Conservation (phyloP, 2,329 filamentous ascomycete species). For the Neonectria coccinea region DNA sequence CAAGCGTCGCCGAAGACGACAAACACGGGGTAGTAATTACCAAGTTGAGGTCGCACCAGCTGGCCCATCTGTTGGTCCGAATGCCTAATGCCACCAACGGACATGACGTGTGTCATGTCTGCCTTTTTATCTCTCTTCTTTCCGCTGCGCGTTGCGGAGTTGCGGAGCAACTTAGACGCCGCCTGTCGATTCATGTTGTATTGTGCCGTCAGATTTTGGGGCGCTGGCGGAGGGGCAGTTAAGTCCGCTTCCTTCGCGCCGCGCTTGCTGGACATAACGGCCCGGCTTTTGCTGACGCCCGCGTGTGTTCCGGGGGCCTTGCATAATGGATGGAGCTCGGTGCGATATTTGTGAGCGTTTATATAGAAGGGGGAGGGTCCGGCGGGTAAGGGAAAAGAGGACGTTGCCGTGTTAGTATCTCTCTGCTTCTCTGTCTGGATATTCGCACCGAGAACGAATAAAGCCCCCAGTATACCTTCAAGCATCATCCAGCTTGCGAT, state of each 20-base stretch:
- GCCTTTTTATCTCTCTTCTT: no score
- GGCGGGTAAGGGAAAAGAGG: background rate
- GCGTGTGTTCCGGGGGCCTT: background rate
- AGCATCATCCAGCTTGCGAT: background rate
- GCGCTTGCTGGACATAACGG: no score
- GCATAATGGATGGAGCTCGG: background rate
- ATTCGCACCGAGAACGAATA: background rate
- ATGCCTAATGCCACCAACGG: background rate
- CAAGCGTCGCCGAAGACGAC: background rate
- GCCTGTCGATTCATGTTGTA: background rate
- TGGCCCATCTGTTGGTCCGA: background rate
- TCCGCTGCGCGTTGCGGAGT: background rate
- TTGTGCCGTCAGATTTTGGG: background rate
- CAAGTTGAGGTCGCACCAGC: background rate
- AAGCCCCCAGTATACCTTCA: background rate
- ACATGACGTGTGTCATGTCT: background rate
- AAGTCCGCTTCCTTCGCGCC: background rate
- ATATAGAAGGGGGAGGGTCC: background rate
- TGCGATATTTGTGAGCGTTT: background rate
- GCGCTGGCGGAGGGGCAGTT: background rate
- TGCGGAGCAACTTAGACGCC: background rate
- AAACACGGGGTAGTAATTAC: background rate
- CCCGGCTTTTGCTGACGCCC: background rate
- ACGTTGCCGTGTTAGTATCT: background rate
- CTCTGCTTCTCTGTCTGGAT: background rate